Evolutionary conservation across 1,284 basidiomycete genomes (phyloP), one percentile per base, ranked within the genome.

Genomic region (Sphagnurus paluster): DNA sequence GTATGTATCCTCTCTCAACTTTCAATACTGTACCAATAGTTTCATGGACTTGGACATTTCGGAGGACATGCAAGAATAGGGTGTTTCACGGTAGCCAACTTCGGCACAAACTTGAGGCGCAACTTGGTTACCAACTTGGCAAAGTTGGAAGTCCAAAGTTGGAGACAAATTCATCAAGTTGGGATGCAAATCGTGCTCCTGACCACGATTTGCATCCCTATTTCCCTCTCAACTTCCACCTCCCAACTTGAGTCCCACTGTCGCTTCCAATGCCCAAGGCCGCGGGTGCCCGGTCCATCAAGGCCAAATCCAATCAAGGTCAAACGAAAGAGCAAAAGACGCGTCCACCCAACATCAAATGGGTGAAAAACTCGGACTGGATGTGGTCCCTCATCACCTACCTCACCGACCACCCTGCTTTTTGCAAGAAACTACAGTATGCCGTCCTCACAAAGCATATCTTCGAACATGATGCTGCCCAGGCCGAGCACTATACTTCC

Each of bases 341-440:
- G 26, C 39, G 36, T 25, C 32, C n/a, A 13, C 43, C 50, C 28
- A 48, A 47, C 16, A 53, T 59, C 34, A 34, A 55, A 42, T 59
- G 57, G 59, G 38, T 25, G 2, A 58, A 59, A 16, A 57, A 58
- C 37, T 43, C 46, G 3, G 23, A 48, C 33, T 62, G 60, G 57
- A 62, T 52, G 1, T 44, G 53, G 46, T 9, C 10, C 1, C 25
- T 56, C 8, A 42, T 60, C 26, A 26, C 34, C 1, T 59, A 62
- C 37, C 56, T 62, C 9, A 46, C 34, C 8, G 44, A 54, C 19
- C 45, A 62, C 28, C 37, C 53, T 2, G 16, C 39, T 6, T 60
- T 62, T 38, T 54, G 48, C 20, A 49, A 40, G 24, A 56, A 56
- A 28, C 45, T 60, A 2, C 58, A 60, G 37, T 59, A 53, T 7